A percentile compares a stretch with the other conserved stretches of the same genome.
These are phyloP conservation scores for Pelargonium cotyledonis DNA, from an alignment of 441 rosid genomes.

Conservation along the genomic window DNA sequence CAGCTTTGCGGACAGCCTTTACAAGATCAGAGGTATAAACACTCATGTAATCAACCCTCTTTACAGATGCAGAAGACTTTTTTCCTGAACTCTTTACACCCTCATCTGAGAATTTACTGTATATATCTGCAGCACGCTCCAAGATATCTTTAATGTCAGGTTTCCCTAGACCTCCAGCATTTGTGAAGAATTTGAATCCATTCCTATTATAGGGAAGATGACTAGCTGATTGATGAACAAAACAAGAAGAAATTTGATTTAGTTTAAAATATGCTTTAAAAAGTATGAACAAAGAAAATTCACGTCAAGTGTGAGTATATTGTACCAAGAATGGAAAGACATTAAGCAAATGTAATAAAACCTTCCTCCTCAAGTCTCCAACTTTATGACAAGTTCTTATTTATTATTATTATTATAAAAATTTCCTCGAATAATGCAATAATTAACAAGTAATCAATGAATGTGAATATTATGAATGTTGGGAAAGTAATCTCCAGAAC, in stretches of 20 bases:
- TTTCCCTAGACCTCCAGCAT: conserved; percentile 91
- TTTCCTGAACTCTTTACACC: conserved; percentile 30
- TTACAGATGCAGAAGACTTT: conserved; percentile 37
- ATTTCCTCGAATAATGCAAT: not conserved
- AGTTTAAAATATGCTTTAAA: conserved; percentile 16
- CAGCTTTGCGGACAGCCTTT: conserved; percentile 77
- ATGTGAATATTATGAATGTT: not conserved
- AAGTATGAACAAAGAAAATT: conserved; percentile 5
- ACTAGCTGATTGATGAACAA: conserved; percentile 57
- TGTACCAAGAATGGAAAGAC: not conserved
- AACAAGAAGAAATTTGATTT: conserved; percentile 21
- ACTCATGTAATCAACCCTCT: conserved; percentile 77
- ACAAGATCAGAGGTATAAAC: conserved; percentile 79
- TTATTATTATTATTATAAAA: not conserved
- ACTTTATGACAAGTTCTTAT: not conserved
- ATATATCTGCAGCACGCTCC: conserved; percentile 74
- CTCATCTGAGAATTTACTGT: conserved; percentile 47
- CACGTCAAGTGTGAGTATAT: not conserved
- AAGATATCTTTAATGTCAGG: conserved; percentile 77
- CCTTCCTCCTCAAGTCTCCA: conserved; percentile 1
- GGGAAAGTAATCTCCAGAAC: not conserved
- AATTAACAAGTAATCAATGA: not conserved
- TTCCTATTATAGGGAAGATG: conserved; percentile 98
- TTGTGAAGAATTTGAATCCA: conserved; percentile 94
- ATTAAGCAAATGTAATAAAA: not conserved